Percentiles rank a stretch among this genome's conserved stretches.
Conservation (phyloP, 2,329 filamentous ascomycete species). For the Aspergillus ochraceoroseus region DNA sequence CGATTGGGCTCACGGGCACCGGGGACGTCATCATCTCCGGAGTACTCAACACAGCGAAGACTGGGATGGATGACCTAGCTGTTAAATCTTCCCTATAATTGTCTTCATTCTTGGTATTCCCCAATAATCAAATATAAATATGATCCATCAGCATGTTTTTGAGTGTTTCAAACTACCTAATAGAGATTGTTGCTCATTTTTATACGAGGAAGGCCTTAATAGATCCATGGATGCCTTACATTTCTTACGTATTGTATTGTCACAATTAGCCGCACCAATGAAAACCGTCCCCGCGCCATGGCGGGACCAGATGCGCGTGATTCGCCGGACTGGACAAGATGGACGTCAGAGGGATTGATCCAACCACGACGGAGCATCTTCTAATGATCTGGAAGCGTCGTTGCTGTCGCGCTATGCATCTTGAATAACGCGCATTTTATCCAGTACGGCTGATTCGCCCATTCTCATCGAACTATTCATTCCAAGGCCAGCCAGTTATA, state of each 20-base stretch:
- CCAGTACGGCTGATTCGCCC: not conserved
- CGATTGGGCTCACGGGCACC: too few species aligned
- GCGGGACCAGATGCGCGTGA: conserved; percentile 10
- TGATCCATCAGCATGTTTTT: too few species aligned
- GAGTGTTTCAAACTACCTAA: too few species aligned
- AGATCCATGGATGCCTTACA: not conserved
- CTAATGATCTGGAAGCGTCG: not conserved
- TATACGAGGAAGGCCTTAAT: not conserved
- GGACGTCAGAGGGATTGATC: conserved; percentile 15
- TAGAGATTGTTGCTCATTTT: too few species aligned
- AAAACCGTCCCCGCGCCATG: not conserved
- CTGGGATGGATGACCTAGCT: too few species aligned
- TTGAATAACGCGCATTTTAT: conserved; percentile 4
- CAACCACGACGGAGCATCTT: conserved; percentile 3
- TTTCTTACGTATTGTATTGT: not conserved
- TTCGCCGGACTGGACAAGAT: conserved; percentile 8
- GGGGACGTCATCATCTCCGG: too few species aligned
- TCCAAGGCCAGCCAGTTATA: not conserved
- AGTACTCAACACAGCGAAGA: too few species aligned
- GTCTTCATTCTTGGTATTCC: too few species aligned
- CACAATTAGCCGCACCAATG: conserved; percentile 6
- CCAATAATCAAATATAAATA: too few species aligned
- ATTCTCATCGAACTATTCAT: not conserved
- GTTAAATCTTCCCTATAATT: too few species aligned
- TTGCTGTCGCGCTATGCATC: conserved; percentile 4